Evolutionary conservation across 768 basidiomycete genomes (phyloP).

Genomic region (Calocera cornea): DNA sequence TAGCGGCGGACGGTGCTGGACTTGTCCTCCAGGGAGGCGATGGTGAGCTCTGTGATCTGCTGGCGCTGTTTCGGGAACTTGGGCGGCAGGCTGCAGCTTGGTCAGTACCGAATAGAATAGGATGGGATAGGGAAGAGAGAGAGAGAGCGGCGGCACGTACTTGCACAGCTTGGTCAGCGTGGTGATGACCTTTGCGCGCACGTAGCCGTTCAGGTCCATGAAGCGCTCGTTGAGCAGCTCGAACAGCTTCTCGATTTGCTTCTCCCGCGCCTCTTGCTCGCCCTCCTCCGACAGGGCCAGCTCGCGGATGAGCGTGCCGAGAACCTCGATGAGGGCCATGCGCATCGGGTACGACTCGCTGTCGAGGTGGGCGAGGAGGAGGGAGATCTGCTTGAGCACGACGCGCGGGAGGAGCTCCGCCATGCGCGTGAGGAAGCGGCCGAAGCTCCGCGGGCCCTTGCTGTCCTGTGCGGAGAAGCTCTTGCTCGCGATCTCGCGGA

Average conservation of each 20-base stretch:
- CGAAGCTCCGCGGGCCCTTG: slow-evolving; percentile 77
- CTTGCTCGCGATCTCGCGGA: slow-evolving; percentile 70
- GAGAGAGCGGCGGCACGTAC: slow-evolving; percentile 26
- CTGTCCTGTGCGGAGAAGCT: slow-evolving; percentile 67
- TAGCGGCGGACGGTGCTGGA: slow-evolving; percentile 74
- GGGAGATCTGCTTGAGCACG: slow-evolving; percentile 77
- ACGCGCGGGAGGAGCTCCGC: slow-evolving; percentile 66
- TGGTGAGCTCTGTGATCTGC: slow-evolving; percentile 58
- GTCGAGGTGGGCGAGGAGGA: slow-evolving; percentile 75
- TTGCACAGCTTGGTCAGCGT: slow-evolving; percentile 69
- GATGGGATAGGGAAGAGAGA: background rate
- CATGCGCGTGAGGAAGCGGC: slow-evolving; percentile 66
- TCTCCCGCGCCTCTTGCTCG: slow-evolving; percentile 36
- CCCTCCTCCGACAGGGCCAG: slow-evolving; percentile 40
- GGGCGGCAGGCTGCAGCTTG: slow-evolving; percentile 33
- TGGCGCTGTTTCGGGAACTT: slow-evolving; percentile 83
- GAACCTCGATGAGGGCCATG: slow-evolving; percentile 81
- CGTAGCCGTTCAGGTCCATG: slow-evolving; percentile 78
- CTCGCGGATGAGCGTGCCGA: slow-evolving; percentile 73
- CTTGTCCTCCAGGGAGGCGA: slow-evolving; percentile 78
- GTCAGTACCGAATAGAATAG: background rate
- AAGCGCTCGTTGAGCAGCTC: slow-evolving; percentile 76
- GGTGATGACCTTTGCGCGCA: slow-evolving; percentile 73
- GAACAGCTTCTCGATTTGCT: slow-evolving; percentile 69
- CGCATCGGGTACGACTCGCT: slow-evolving; percentile 98